phyloP scores from a whole-genome alignment of 345 rosid species.

The Cardamine resedifolia region DNA sequence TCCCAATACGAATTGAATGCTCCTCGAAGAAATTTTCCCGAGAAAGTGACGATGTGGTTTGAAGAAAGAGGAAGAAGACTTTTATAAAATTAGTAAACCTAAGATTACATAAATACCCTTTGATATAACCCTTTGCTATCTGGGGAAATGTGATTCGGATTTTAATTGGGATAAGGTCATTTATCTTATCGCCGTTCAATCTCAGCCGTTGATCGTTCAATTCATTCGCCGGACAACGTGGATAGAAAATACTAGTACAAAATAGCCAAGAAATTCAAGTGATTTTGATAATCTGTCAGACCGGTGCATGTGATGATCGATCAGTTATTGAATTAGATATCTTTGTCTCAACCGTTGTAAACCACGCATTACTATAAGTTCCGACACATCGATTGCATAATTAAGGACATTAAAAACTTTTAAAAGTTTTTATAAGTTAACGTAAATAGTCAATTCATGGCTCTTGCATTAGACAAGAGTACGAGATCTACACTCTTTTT shows the following conservation, averaged over 20 bases:
- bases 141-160: constrained; percentile 9
- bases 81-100: neutral
- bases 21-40: neutral
- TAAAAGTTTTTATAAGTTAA: too few species aligned
- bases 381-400: too few species aligned
- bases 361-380: too few species aligned
- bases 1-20: neutral
- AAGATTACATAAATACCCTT: neutral
- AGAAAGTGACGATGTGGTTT: neutral
- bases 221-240: neutral
- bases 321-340: neutral
- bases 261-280: neutral
- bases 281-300: neutral
- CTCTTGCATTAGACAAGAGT: too few species aligned
- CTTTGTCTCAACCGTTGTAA: neutral
- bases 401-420: too few species aligned
- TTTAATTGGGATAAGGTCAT: constrained; percentile 9
- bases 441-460: too few species aligned
- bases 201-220: constrained; percentile 10
- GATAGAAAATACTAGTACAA: neutral
- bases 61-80: neutral
- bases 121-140: too few species aligned
- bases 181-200: neutral
- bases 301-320: neutral
- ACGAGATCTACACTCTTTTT: too few species aligned